Conservation (phyloP, 805 yeast species). For the Komagataella populi region DNA sequence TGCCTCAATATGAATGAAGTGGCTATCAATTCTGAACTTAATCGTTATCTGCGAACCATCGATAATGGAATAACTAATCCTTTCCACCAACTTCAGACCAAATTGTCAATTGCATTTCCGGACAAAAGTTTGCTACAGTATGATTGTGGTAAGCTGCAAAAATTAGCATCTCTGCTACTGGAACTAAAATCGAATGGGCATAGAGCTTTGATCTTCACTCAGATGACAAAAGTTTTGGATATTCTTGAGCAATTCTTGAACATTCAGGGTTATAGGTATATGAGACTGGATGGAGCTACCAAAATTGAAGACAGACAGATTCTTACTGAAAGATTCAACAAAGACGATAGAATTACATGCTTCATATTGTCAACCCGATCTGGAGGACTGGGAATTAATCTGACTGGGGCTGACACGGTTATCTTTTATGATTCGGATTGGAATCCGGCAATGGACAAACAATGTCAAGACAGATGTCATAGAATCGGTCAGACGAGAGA, state of each 20-base stretch:
- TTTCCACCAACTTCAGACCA: constrained; percentile 75
- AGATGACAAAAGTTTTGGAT: constrained; percentile 94
- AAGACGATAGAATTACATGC: constrained; percentile 75
- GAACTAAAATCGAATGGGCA: constrained; percentile 80
- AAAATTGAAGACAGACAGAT: constrained; percentile 94
- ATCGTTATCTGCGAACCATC: constrained; percentile 15
- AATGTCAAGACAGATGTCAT: constrained; percentile 98
- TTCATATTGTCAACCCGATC: constrained; percentile 91
- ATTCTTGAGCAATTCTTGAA: constrained; percentile 86
- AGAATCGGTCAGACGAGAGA: constrained; percentile 97
- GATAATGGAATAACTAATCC: constrained; percentile 24
- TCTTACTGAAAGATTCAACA: constrained; percentile 83
- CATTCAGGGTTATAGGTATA: constrained; percentile 85
- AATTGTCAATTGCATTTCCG: constrained; percentile 87
- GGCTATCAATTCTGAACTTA: constrained; percentile 25
- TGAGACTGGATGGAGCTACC: constrained; percentile 96
- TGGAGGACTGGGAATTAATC: constrained; percentile 94
- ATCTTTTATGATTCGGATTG: constrained; percentile 97
- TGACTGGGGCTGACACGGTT: constrained; percentile 98
- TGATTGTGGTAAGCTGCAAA: constrained; percentile 95
- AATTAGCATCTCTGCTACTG: constrained; percentile 59
- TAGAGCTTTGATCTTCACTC: constrained; percentile 90
- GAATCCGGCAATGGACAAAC: constrained; percentile 99
- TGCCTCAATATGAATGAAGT: constrained; percentile 54
- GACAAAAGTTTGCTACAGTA: constrained; percentile 85